Evolutionary conservation across 108 stramenopile genomes (phyloP).

Genomic region (Cylindrotheca closterium): DNA sequence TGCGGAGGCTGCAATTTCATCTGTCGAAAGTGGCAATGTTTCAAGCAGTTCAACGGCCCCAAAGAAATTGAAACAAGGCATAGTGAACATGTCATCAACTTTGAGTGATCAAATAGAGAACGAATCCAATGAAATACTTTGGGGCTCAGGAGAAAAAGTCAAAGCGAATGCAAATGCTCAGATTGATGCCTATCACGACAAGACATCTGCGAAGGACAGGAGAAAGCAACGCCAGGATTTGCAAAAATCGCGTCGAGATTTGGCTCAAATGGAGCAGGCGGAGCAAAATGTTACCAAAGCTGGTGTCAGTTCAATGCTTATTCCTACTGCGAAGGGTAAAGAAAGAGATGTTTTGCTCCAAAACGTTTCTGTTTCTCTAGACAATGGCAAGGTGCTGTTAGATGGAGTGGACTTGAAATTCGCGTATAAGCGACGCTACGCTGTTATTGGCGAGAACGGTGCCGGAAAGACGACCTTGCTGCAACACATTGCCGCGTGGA

Average conservation of each 20-base stretch:
- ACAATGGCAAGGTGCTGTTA: slow-evolving; percentile 89
- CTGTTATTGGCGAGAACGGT: slow-evolving; percentile 92
- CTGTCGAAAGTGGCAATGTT: background rate
- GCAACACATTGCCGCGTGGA: slow-evolving; percentile 87
- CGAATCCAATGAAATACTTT: slow-evolving; percentile 58
- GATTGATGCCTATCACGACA: slow-evolving; percentile 62
- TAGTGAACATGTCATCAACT: slow-evolving; percentile 67
- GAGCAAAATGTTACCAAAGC: slow-evolving; percentile 54
- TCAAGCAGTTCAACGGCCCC: slow-evolving; percentile 11
- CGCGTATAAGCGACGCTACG: slow-evolving; percentile 90
- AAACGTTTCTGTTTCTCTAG: slow-evolving; percentile 76
- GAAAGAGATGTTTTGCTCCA: slow-evolving; percentile 83
- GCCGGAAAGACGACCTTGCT: slow-evolving; percentile 91
- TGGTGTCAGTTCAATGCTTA: slow-evolving; percentile 69
- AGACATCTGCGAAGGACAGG: slow-evolving; percentile 70
- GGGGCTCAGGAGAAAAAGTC: slow-evolving; percentile 67
- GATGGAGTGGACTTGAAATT: slow-evolving; percentile 90
- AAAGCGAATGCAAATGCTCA: slow-evolving; percentile 68
- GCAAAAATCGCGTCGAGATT: slow-evolving; percentile 60
- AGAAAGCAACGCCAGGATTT: slow-evolving; percentile 74
- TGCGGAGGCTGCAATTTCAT: background rate
- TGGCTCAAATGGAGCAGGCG: slow-evolving; percentile 37
- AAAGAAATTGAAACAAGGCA: slow-evolving; percentile 62
- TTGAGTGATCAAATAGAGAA: slow-evolving; percentile 56
- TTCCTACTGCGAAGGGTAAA: slow-evolving; percentile 75